Base-by-base conservation (phyloP, 2,329 filamentous ascomycete species). In the Xylogone sp. region DNA sequence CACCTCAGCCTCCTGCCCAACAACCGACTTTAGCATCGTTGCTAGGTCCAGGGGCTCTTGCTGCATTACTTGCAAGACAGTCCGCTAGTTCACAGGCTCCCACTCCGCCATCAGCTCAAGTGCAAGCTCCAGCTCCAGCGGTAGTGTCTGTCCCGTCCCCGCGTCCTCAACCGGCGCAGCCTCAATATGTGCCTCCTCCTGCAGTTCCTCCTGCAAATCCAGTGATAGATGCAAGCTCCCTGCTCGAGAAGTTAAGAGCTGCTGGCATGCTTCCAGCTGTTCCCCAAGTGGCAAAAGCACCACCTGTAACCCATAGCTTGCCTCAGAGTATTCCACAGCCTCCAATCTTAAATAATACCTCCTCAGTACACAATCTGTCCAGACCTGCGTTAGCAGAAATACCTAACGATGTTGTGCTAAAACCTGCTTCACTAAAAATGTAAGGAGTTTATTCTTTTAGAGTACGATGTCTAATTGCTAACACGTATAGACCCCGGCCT, bases 351-450 rank as follows among this genome's bases (percentile, higher is more conserved):
- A 47, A 48, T 21, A 22, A 34, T 16, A 57, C 60, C 34, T 60
- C 62, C 10, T 22, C 42, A 52, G n/a, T 21, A 12, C 53, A 10
- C 42, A 49, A 45, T 22, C 34, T 22, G n/a, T 20, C 58, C 22
- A 62, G 60, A 54, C 57, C 56, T 5, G 51, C 63, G 3, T 43
- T 65, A 21, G 54, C 56, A 21, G 58, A 60, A 39, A 60, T 64
- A 21, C 61, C 62, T 1, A 75, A 74, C 57, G 75, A 79, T 55
- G 77, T 83, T 19, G 76, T 81, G 50, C 74, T 93, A 58, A 85
- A 81, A 50, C 77, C 83, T 3, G 76, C 79, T 6, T 87, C 87
- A 22, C 76, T 95, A 43, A 91, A 90, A 71, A 82, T 87, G 83
- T 90, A 76, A 72, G 83, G 73, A n/a, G n/a, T n/a, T 51, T 27